These are phyloP conservation scores for Umbilicaria muhlenbergii DNA, from an alignment of 495 filamentous ascomycete species.

Conservation along the genomic window DNA sequence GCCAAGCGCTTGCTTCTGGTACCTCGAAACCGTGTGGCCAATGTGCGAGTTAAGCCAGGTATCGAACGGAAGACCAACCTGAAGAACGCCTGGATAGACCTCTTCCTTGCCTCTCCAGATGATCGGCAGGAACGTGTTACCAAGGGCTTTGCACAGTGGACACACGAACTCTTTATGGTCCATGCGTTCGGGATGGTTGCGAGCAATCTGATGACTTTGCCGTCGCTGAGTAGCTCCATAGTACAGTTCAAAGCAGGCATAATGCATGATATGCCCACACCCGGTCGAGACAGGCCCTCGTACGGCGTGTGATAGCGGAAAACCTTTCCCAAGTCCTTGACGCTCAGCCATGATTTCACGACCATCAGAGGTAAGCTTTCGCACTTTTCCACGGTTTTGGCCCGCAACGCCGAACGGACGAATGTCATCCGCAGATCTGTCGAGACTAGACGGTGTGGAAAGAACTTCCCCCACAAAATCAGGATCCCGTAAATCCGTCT, in stretches of 20 bases:
- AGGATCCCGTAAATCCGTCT: conserved; percentile 64
- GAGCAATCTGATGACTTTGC: conserved; percentile 80
- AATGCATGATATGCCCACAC: conserved; percentile 98
- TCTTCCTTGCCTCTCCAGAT: conserved; percentile 90
- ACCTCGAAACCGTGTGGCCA: conserved; percentile 23
- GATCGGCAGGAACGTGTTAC: conserved; percentile 89
- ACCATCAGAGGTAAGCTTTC: conserved; percentile 57
- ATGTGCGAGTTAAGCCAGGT: conserved; percentile 39
- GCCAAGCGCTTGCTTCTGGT: conserved; percentile 27
- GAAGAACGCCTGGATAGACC: conserved; percentile 51
- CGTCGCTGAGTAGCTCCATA: conserved; percentile 64
- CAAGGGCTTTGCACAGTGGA: conserved; percentile 93
- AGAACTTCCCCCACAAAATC: conserved; percentile 76
- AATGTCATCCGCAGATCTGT: conserved; percentile 63
- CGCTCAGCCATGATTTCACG: conserved; percentile 54
- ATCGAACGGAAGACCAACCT: conserved; percentile 41
- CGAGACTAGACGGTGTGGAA: conserved; percentile 61
- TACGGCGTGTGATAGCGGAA: conserved; percentile 46
- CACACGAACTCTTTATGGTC: conserved; percentile 79
- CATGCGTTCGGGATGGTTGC: conserved; percentile 74
- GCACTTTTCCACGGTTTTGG: conserved; percentile 63
- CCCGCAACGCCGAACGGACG: conserved; percentile 83
- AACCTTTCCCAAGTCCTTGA: conserved; percentile 78
- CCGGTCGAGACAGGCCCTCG: conserved; percentile 78
- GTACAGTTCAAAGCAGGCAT: conserved; percentile 85